Conservation (phyloP, 331 rosid species). For the Rosa hybrid region DNA sequence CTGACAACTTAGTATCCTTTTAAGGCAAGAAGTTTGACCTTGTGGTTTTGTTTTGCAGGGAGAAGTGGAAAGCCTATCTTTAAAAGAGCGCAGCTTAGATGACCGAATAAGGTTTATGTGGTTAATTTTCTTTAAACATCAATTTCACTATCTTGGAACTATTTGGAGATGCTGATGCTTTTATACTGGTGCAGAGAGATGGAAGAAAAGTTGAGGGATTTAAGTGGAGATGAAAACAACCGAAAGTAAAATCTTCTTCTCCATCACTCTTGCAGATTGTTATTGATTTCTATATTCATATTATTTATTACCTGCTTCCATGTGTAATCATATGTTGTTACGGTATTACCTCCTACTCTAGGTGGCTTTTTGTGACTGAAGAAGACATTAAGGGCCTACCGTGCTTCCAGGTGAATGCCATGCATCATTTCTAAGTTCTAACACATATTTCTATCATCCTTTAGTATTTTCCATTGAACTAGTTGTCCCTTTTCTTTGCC, state of each 20-base stretch:
- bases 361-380: constrained; percentile 91
- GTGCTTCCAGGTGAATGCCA: constrained; percentile 64
- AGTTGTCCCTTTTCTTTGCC: constrained; percentile 31
- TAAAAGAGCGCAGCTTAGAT: constrained; percentile 75
- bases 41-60: constrained; percentile 63
- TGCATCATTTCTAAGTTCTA: constrained; percentile 19
- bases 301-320: constrained; percentile 2
- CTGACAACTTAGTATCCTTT: constrained; percentile 14
- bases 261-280: constrained; percentile 21
- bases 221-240: constrained; percentile 83
- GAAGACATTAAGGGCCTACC: constrained; percentile 89
- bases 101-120: constrained; percentile 75
- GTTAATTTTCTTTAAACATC: constrained; percentile 28
- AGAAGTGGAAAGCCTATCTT: constrained; percentile 75
- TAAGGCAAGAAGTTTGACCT: constrained; percentile 19
- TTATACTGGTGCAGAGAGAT: constrained; percentile 60
- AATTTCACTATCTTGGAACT: constrained; percentile 24
- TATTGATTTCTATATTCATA: not conserved
- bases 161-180: constrained; percentile 27
- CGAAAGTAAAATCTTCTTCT: constrained; percentile 55
- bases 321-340: not conserved
- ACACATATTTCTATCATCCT: constrained; percentile 3
- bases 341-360: constrained; percentile 24
- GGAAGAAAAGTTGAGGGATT: constrained; percentile 81
- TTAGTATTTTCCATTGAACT: constrained; percentile 28